Conservation (phyloP, 495 filamentous ascomycete genomes). For the Pyronema omphalodes region DNA sequence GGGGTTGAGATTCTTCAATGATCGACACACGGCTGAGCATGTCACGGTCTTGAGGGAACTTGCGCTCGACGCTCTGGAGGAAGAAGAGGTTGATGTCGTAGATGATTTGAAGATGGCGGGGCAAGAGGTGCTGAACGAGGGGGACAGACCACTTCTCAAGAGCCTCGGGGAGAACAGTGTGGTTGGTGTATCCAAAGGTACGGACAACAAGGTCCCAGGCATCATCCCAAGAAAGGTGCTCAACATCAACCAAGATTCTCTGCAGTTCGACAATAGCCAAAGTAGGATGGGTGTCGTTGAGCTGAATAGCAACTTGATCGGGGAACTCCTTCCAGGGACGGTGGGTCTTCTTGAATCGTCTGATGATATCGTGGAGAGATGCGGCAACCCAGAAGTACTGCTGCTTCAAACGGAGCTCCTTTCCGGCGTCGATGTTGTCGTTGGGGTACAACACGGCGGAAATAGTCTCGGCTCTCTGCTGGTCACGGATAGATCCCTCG, state of each 20-base stretch:
- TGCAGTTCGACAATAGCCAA: constrained; percentile 90
- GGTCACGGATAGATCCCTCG: constrained; percentile 87
- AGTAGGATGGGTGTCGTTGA: constrained; percentile 95
- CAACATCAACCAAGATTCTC: constrained; percentile 74
- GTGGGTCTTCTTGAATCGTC: constrained; percentile 92
- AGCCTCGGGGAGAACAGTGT: constrained; percentile 91
- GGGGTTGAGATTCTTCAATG: constrained; percentile 91
- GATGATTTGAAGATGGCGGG: constrained; percentile 91
- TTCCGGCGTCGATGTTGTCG: constrained; percentile 88
- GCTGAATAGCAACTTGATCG: constrained; percentile 88
- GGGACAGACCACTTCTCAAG: constrained; percentile 97
- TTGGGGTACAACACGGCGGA: constrained; percentile 95
- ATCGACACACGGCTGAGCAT: constrained; percentile 74
- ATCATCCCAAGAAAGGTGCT: constrained; percentile 84
- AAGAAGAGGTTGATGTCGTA: constrained; percentile 96
- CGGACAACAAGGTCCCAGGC: constrained; percentile 54
- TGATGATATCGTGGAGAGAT: constrained; percentile 85
- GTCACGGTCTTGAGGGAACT: constrained; percentile 77
- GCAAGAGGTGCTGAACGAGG: constrained; percentile 76
- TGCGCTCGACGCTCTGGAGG: constrained; percentile 70
- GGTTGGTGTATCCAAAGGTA: constrained; percentile 92
- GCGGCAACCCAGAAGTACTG: constrained; percentile 99
- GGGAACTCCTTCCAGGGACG: constrained; percentile 81
- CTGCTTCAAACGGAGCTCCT: constrained; percentile 93
- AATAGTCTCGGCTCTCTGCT: constrained; percentile 92